phyloP scores from a whole-genome alignment of 768 basidiomycete species.

The Russula olivacea region DNA sequence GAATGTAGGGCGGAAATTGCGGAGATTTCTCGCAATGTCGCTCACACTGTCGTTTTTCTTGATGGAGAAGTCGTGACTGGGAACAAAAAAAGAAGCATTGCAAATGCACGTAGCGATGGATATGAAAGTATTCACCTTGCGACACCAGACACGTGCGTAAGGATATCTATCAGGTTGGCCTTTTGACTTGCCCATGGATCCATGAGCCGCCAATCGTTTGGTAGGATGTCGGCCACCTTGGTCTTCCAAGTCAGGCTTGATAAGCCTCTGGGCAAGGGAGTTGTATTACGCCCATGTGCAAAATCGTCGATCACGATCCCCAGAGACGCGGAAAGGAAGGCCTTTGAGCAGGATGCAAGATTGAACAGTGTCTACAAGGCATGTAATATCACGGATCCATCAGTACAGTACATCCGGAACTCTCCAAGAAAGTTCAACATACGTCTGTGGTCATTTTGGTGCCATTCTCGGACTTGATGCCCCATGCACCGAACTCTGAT shows the following conservation, averaged over 20 bases:
- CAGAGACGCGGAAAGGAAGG: constrained; percentile 36
- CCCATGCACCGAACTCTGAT: constrained; percentile 18
- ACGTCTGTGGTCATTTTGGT: constrained; percentile 20
- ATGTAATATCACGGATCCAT: not conserved
- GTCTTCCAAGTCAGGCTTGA: constrained; percentile 35
- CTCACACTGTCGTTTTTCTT: not conserved
- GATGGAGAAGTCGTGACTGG: constrained; percentile 15
- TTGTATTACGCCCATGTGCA: constrained; percentile 32
- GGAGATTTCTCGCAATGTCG: constrained; percentile 27
- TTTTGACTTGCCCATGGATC: constrained; percentile 39
- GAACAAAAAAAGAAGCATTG: not conserved
- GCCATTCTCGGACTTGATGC: constrained; percentile 14
- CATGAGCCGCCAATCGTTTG: constrained; percentile 36
- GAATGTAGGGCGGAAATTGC: constrained; percentile 12
- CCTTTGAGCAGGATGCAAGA: constrained; percentile 37
- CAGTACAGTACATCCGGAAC: not conserved
- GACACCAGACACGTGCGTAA: constrained; percentile 41
- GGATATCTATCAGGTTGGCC: constrained; percentile 35
- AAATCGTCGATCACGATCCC: constrained; percentile 42
- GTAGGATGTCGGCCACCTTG: constrained; percentile 34
- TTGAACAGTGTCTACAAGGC: constrained; percentile 35
- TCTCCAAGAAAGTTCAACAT: not conserved
- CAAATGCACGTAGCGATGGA: no score
- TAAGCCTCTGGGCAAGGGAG: constrained; percentile 33
- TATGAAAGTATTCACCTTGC: constrained; percentile 28